Evolutionary conservation across 306 rosid genomes (phyloP), one percentile per base, ranked within the genome.

Genomic region (Sesbania bispinosa): DNA sequence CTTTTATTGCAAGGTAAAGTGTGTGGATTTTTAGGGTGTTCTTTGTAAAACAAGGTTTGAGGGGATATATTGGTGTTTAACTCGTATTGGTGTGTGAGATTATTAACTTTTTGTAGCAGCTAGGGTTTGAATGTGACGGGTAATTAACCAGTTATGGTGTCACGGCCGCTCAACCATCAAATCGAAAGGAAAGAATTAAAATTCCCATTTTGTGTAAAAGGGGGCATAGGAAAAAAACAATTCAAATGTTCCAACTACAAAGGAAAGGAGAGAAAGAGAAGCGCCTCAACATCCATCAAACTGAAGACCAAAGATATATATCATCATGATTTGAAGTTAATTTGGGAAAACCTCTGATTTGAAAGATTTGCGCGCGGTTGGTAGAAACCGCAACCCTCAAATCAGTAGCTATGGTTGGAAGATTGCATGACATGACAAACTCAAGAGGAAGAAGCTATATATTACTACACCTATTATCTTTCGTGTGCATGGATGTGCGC

Each of bases 151-250:
- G 69, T 47, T 47, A 62, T 33, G 54, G 15, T 51, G 43, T 26
- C 27, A 33, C 69, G 24, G 81, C 70, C 75, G 73, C 84, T 47
- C 61, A 80, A 88, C 85, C 91, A 82, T 88, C 93, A 82, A 84
- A 87, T 87, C 88, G 65, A 76, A 18, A 23, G 41, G 38, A 60
- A 83, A 47, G 62, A 13, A 35, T 73, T 77, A 73, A 47, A 39
- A 58, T 75, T 57, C 80, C 59, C 41, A 35, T 35, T 41, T 51
- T 60, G 53, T 59, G 42, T 48, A 10, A 73, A 81, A 77, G 58
- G 80, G 62, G 68, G 75, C 21, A 77, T 43, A 24, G 62, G 79
- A 50, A 45, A 42, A n/a, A 73, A 69, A 74, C 79, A 71, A 38
- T 73, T 69, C 41, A 77, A 76, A 82, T 84, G 85, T 73, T 67